phyloP scores from a whole-genome alignment of 2,329 filamentous ascomycete species.

The Fusarium scirpi region DNA sequence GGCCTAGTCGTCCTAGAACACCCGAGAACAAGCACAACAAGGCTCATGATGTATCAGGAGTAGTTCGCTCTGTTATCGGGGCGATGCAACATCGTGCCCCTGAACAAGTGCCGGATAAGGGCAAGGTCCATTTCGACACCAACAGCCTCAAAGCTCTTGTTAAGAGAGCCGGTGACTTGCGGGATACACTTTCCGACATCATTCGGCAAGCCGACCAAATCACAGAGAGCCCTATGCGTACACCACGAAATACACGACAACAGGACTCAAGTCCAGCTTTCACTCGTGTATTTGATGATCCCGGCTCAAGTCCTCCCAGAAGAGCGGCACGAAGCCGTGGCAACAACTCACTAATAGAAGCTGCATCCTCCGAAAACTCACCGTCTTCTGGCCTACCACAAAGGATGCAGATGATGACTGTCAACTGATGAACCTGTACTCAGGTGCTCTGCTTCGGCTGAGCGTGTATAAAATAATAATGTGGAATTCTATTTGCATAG shows the following conservation, averaged over 20 bases:
- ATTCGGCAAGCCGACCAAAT: slow-evolving; percentile 70
- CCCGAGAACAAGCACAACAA: slow-evolving; percentile 53
- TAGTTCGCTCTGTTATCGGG: slow-evolving; percentile 72
- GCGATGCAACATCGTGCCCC: slow-evolving; percentile 69
- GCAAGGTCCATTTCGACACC: slow-evolving; percentile 73
- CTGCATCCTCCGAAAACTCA: slow-evolving; percentile 64
- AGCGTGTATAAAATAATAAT: slow-evolving; percentile 50
- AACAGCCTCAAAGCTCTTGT: slow-evolving; percentile 76
- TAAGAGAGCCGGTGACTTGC: slow-evolving; percentile 70
- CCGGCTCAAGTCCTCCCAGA: slow-evolving; percentile 66
- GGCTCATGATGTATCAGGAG: slow-evolving; percentile 58
- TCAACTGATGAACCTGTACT: slow-evolving; percentile 57
- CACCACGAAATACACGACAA: slow-evolving; percentile 59
- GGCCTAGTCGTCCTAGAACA: slow-evolving; percentile 58
- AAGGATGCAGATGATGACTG: slow-evolving; percentile 74
- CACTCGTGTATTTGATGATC: slow-evolving; percentile 74
- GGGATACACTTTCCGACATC: slow-evolving; percentile 69
- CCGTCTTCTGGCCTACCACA: slow-evolving; percentile 62
- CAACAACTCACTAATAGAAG: slow-evolving; percentile 64
- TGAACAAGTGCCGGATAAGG: slow-evolving; percentile 54
- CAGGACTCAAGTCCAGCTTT: slow-evolving; percentile 74
- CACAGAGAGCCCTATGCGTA: slow-evolving; percentile 66
- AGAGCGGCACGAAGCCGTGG: slow-evolving; percentile 65
- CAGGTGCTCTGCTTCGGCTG: slow-evolving; percentile 37
- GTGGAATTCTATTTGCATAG: slow-evolving; percentile 54